Base-by-base conservation (phyloP, 768 basidiomycete species). In the Kwoniella dejecticola region DNA sequence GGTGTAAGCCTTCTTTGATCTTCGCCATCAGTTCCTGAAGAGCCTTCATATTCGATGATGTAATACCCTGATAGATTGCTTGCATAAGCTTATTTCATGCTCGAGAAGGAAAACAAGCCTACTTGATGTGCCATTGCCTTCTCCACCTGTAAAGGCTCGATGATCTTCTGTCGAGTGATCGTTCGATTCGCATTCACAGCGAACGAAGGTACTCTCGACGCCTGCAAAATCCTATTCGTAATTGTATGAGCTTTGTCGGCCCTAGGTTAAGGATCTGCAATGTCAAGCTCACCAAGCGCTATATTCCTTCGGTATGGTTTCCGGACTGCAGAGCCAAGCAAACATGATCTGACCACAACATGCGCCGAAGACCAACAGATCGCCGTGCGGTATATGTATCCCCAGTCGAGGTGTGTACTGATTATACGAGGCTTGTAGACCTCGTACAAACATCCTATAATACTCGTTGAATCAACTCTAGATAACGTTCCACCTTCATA, bases 261-360 rank as follows among this genome's bases (percentile, higher is more conserved):
- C n/a, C n/a, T n/a, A n/a, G n/a, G n/a, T n/a, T n/a, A n/a, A n/a
- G n/a, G n/a, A n/a, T n/a, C n/a, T n/a, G n/a, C n/a, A n/a, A n/a
- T n/a, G n/a, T n/a, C n/a, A 49, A 23, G 65, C 83, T 45, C 62
- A 90, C 91, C 91, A 95, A 40, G 76, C 77, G 23, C 81, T 82
- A 69, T 95, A 95, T 13, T 88, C 88, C 48, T 80, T 80, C n/a
- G 90, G 86, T 23, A 95, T 84, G 3, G 91, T 91, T 60, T 93
- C 90, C 17, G 90, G 91, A 40, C 88, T 83, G 36, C 90, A 74
- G 27, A 91, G 80, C 71, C 86, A 89, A 2, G 83, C 87, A 72
- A 90, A 93, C 75, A 91, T 79, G 75, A 97, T 95, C 77, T 95
- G 92, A 2, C 86, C 87, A 68, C 87, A 93, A 15, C 89, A 90